phyloP scores from a whole-genome alignment of 2,329 filamentous ascomycete species.

The Orbilia brochopaga region DNA sequence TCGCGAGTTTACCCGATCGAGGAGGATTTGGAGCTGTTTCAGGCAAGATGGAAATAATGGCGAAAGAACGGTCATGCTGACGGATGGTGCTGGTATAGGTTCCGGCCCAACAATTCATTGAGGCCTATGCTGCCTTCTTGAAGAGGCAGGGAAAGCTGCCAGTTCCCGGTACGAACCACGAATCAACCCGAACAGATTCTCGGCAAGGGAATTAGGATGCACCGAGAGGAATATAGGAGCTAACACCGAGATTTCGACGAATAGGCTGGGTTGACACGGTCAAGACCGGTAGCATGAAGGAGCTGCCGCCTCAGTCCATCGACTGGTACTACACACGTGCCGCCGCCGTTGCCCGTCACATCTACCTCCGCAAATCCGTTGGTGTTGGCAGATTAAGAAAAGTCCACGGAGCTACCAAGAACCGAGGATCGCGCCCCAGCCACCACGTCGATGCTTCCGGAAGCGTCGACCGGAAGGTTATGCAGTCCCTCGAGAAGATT shows the following conservation, averaged over 20 bases:
- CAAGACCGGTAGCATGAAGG: constrained; percentile 95
- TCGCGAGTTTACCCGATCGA: not conserved
- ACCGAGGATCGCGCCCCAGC: constrained; percentile 87
- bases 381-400: constrained; percentile 97
- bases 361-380: constrained; percentile 99
- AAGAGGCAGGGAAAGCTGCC: constrained; percentile 93
- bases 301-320: constrained; percentile 96
- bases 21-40: not conserved
- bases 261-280: constrained; percentile 98
- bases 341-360: constrained; percentile 92
- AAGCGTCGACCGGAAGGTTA: constrained; percentile 94
- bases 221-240: constrained; percentile 8
- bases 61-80: constrained; percentile 20
- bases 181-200: constrained; percentile 23
- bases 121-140: constrained; percentile 83
- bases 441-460: constrained; percentile 96
- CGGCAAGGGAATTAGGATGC: constrained; percentile 7
- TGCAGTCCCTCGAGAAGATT: constrained; percentile 99
- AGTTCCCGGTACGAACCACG: constrained; percentile 75
- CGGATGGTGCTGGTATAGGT: constrained; percentile 51
- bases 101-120: constrained; percentile 87
- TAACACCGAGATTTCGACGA: not conserved
- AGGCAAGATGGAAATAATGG: constrained; percentile 11
- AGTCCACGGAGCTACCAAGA: constrained; percentile 95
- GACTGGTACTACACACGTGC: constrained; percentile 96